Percentiles rank a stretch among this genome's conserved stretches.
These are phyloP conservation scores for Aureobasidium uvarum DNA, from an alignment of 2,329 filamentous ascomycete genomes.

Conservation along the genomic window DNA sequence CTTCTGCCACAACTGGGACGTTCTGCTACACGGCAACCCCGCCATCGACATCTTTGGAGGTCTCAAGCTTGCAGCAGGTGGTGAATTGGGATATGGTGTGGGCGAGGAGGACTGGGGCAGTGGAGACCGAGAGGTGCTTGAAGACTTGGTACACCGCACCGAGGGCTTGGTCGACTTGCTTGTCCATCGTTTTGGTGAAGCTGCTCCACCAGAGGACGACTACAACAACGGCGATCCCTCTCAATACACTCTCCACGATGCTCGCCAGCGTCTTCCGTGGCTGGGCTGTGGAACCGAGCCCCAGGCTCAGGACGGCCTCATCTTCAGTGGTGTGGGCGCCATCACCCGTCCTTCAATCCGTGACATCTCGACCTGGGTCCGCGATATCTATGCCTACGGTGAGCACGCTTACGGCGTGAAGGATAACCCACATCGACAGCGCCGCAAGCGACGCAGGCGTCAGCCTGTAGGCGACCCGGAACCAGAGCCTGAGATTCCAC, in stretches of 20 bases:
- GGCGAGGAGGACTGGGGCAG: slow-evolving; percentile 95
- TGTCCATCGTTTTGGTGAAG: slow-evolving; percentile 78
- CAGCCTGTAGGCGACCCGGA: slow-evolving; percentile 31
- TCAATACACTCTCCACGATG: slow-evolving; percentile 29
- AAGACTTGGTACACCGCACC: slow-evolving; percentile 76
- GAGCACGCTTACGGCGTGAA: slow-evolving; percentile 80
- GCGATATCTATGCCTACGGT: slow-evolving; percentile 81
- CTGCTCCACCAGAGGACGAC: slow-evolving; percentile 34
- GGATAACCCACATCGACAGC: slow-evolving; percentile 70
- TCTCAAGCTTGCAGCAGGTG: slow-evolving; percentile 83
- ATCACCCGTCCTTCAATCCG: slow-evolving; percentile 69
- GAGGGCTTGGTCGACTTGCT: slow-evolving; percentile 85
- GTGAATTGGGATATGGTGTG: slow-evolving; percentile 89
- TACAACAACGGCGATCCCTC: slow-evolving; percentile 17
- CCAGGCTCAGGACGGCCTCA: slow-evolving; percentile 71
- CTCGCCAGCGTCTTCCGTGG: slow-evolving; percentile 54
- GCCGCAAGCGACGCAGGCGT: slow-evolving; percentile 48
- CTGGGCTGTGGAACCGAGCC: slow-evolving; percentile 69
- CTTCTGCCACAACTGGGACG: slow-evolving; percentile 71
- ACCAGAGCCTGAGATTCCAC: not conserved
- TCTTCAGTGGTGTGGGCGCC: slow-evolving; percentile 78
- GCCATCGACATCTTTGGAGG: slow-evolving; percentile 74
- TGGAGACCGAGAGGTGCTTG: slow-evolving; percentile 87
- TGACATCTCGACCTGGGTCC: slow-evolving; percentile 79
- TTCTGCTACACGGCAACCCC: slow-evolving; percentile 87